Percentiles rank a stretch among this genome's conserved stretches.
phyloP scores from a whole-genome alignment of 306 rosid species.

The Sindora glabra region DNA sequence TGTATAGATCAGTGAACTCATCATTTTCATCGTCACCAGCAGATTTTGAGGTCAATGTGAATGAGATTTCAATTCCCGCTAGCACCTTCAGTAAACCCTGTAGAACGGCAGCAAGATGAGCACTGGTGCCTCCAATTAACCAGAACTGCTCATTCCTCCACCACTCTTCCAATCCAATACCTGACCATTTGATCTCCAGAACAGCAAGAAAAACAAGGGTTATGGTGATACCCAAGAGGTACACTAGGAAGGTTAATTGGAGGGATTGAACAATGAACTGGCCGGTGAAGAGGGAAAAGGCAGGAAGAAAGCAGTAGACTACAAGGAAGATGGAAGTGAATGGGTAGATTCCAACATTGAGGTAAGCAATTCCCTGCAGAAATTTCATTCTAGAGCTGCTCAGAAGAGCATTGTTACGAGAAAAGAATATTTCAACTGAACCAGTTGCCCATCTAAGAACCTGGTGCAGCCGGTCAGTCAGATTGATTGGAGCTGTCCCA shows the following conservation, averaged over 20 bases:
- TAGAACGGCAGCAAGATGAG: constrained; percentile 36
- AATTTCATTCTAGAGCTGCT: constrained; percentile 31
- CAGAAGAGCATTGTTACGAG: constrained; percentile 34
- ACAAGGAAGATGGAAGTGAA: constrained; percentile 41
- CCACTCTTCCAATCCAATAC: constrained; percentile 32
- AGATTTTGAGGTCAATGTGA: too few relatives aligned
- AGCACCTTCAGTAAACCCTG: constrained; percentile 37
- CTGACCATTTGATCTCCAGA: constrained; percentile 42
- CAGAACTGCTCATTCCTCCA: too few relatives aligned
- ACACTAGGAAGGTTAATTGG: constrained; percentile 24
- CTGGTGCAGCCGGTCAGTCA: too few relatives aligned
- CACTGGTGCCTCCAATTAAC: constrained; percentile 44
- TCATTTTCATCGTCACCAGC: too few relatives aligned
- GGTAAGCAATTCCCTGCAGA: constrained; percentile 32
- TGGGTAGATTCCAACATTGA: constrained; percentile 39
- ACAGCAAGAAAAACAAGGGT: constrained; percentile 32
- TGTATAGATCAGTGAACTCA: too few relatives aligned
- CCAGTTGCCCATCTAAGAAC: constrained; percentile 46
- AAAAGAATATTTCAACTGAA: constrained; percentile 39
- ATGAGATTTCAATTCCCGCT: constrained; percentile 34
- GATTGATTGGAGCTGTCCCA: constrained; percentile 39
- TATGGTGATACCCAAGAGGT: constrained; percentile 32
- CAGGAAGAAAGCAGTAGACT: constrained; percentile 44
- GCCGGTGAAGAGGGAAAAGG: constrained; percentile 36
- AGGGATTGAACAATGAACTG: constrained; percentile 34